These are phyloP conservation scores for Xanthoceras sorbifolium DNA, from an alignment of 345 rosid species.

Conservation along the genomic window DNA sequence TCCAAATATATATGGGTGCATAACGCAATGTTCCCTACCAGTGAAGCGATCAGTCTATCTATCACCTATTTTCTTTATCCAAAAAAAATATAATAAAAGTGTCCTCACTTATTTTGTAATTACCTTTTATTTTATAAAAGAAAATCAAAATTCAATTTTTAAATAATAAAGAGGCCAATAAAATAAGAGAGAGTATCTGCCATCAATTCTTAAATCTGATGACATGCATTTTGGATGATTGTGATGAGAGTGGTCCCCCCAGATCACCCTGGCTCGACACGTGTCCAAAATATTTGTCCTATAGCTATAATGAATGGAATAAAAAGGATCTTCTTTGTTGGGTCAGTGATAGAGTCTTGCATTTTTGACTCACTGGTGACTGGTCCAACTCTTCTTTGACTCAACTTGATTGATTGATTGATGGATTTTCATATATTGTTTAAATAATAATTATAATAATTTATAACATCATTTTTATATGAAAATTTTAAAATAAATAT, in stretches of 20 bases:
- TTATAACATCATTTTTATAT: too few species aligned
- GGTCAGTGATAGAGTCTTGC: background rate
- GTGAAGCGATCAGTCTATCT: too few species aligned
- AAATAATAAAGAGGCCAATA: background rate
- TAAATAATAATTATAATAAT: too few species aligned
- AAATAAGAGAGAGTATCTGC: background rate
- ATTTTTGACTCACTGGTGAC: background rate
- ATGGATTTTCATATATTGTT: too few species aligned
- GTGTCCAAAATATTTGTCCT: conserved; percentile 18
- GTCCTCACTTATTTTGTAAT: too few species aligned
- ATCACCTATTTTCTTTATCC: too few species aligned
- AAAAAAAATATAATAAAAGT: too few species aligned
- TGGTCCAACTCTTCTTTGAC: background rate
- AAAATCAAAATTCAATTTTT: background rate
- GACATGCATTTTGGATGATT: background rate
- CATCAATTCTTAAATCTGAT: background rate
- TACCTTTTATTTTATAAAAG: too few species aligned
- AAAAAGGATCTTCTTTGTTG: background rate
- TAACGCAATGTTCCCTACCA: too few species aligned
- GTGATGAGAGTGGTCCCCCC: background rate
- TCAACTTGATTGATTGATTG: background rate
- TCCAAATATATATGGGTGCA: too few species aligned
- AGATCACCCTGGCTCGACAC: conserved; percentile 29
- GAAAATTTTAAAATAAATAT: too few species aligned
- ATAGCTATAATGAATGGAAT: conserved; percentile 15